Conservation (phyloP, 495 filamentous ascomycete species). For the Xylaria acuta region DNA sequence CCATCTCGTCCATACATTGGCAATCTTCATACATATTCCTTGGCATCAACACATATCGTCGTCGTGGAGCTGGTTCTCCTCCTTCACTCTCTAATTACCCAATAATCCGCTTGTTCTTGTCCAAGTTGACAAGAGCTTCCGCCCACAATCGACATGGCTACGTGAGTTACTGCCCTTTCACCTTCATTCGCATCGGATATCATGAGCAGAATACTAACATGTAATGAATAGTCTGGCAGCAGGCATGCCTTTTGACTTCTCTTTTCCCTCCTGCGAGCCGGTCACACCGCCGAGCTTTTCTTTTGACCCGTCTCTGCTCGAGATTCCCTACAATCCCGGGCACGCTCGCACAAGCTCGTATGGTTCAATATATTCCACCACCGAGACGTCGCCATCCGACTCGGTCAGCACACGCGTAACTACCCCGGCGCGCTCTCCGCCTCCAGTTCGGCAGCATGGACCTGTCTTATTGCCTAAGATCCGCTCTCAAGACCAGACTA, state of each 20-base stretch:
- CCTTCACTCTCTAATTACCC: constrained; percentile 40
- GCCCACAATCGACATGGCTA: constrained; percentile 55
- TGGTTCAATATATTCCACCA: constrained; percentile 61
- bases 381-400: constrained; percentile 80
- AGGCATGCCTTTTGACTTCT: constrained; percentile 61
- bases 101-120: constrained; percentile 46
- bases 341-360: constrained; percentile 61
- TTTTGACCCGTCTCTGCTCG: constrained; percentile 61
- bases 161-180: constrained; percentile 44
- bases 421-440: constrained; percentile 67
- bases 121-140: constrained; percentile 41
- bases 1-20: constrained; percentile 26
- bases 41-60: constrained; percentile 15
- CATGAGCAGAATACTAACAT: constrained; percentile 34
- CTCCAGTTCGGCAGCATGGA: constrained; percentile 80
- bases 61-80: constrained; percentile 39
- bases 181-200: neutral
- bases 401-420: constrained; percentile 70
- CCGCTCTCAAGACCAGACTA: constrained; percentile 80
- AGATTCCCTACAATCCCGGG: constrained; percentile 53
- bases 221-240: constrained; percentile 50
- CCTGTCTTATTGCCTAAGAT: constrained; percentile 87
- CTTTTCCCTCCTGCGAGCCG: constrained; percentile 55
- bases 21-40: constrained; percentile 29
- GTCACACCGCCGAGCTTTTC: constrained; percentile 57